Evolutionary conservation across 352 stramenopile species (phyloP).

Genomic region (Phytopythium boreale): DNA sequence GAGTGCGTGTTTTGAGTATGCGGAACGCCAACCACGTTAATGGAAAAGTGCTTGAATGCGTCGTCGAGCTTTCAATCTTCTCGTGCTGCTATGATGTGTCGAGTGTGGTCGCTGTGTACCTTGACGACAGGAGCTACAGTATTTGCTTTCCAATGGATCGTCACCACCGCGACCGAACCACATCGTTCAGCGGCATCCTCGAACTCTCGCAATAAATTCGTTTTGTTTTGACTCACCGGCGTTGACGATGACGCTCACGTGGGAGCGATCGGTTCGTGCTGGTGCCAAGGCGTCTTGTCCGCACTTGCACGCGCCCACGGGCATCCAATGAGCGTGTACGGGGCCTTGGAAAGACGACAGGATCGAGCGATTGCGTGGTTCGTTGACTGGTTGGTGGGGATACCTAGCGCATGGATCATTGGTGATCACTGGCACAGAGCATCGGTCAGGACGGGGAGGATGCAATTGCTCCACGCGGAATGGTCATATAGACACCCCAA

Average conservation of each 20-base stretch:
- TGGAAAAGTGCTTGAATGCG: background rate
- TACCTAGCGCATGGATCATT: background rate
- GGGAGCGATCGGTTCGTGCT: too few species aligned
- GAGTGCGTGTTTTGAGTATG: background rate
- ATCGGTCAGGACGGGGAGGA: too few species aligned
- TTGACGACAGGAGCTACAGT: too few species aligned
- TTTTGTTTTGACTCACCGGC: background rate
- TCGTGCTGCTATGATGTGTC: too few species aligned
- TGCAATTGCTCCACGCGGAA: too few species aligned
- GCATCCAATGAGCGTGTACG: background rate
- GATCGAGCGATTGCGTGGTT: background rate
- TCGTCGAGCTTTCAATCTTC: background rate
- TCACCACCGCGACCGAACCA: too few species aligned
- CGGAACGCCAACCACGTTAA: background rate
- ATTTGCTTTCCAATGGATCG: too few species aligned
- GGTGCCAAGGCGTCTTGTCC: too few species aligned
- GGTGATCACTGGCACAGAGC: background rate
- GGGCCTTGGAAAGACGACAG: background rate
- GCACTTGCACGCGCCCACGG: background rate
- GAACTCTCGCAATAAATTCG: too few species aligned
- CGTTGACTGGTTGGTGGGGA: background rate
- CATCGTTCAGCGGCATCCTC: too few species aligned
- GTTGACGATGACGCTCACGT: background rate
- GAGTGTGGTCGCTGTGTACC: too few species aligned
- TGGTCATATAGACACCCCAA: too few species aligned